Evolutionary conservation across 805 yeast genomes (phyloP), one percentile per base, ranked within the genome.

Genomic region (Schizosaccharomyces japonicus): DNA sequence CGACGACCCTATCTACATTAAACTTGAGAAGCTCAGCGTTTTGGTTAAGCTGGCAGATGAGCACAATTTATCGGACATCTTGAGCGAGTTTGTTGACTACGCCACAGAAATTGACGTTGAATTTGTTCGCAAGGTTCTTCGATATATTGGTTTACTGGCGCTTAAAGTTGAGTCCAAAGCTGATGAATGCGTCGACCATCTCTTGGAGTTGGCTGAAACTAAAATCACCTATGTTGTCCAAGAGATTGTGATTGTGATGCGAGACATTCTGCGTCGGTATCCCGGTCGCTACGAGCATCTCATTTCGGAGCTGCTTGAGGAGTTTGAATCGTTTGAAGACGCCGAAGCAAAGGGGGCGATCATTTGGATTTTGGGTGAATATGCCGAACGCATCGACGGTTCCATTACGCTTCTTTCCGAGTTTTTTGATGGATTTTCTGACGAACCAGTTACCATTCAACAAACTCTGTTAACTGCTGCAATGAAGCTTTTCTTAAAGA

Each of bases 1-100:
- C 59, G 81, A 80, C 58, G 95, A 84, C 58, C 93, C 94, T 1
- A 74, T 81, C n/a, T 87, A 81, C 60, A 76, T 87, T 55, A 85
- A 85, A 61, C 93, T 85, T 57, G 90, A 94, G n/a, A 85, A 87
- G 57, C 63, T 85, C 44, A 95, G 85, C 58, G 78, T 87, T 53
- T 73, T 85, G 50, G 84, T 82, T 55, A 66, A 81, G 25, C 61
- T 85, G 45, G 94, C 95, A 1, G 70, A 72, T 55, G 73, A 71
- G 47, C 52, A 59, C 3, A 84, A 80, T 53, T 67, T 76, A 25
- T 72, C 68, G 17, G 64, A 69, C 39, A 81, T 85, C 1, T 62
- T 84, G 39, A 64, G 75, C 26, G 96, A 85, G 58, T 62, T 85
- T 48, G 81, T 79, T 54, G 94, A 81, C 55, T 83, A 84, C 63